Conservation (phyloP, 1,284 basidiomycete genomes). For the Vanrija sp. region DNA sequence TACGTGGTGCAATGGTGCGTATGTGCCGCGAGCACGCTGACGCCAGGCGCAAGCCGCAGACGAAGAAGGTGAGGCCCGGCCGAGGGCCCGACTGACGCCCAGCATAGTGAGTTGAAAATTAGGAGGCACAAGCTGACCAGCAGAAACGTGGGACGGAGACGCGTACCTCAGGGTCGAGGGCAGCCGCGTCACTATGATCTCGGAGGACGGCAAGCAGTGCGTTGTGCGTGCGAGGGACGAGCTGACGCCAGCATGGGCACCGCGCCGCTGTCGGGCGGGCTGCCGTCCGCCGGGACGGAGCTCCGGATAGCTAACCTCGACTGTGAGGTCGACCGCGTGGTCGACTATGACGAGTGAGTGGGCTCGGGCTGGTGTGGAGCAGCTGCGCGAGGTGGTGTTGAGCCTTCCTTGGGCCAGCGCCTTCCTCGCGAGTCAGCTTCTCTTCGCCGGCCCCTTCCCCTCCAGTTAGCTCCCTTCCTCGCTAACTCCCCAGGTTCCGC, state of each 20-base stretch:
- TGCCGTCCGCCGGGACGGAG: slow-evolving; percentile 40
- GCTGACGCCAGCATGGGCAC: slow-evolving; percentile 28
- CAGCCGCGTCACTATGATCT: slow-evolving; percentile 49
- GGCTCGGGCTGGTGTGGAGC: no score
- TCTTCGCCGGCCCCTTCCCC: no score
- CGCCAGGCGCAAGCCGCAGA: slow-evolving; percentile 46
- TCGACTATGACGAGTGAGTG: slow-evolving; percentile 33
- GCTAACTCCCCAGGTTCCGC: slow-evolving; percentile 27
- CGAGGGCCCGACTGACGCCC: not conserved
- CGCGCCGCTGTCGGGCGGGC: slow-evolving; percentile 23
- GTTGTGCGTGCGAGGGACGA: slow-evolving; percentile 7
- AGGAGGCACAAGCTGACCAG: no score
- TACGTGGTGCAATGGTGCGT: slow-evolving; percentile 47
- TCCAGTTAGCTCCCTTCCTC: not conserved
- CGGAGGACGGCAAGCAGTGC: slow-evolving; percentile 50
- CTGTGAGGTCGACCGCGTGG: slow-evolving; percentile 46
- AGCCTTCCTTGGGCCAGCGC: no score
- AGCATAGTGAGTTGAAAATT: slow-evolving; percentile 48
- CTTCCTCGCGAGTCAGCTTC: no score
- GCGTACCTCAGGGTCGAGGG: slow-evolving; percentile 58
- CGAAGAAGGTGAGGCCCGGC: slow-evolving; percentile 37
- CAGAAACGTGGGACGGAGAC: slow-evolving; percentile 51
- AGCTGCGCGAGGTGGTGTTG: no score
- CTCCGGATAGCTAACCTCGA: slow-evolving; percentile 65
- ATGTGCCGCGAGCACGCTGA: not conserved